Evolutionary conservation across 495 filamentous ascomycete genomes (phyloP).

Genomic region (Annulohypoxylon bovei): DNA sequence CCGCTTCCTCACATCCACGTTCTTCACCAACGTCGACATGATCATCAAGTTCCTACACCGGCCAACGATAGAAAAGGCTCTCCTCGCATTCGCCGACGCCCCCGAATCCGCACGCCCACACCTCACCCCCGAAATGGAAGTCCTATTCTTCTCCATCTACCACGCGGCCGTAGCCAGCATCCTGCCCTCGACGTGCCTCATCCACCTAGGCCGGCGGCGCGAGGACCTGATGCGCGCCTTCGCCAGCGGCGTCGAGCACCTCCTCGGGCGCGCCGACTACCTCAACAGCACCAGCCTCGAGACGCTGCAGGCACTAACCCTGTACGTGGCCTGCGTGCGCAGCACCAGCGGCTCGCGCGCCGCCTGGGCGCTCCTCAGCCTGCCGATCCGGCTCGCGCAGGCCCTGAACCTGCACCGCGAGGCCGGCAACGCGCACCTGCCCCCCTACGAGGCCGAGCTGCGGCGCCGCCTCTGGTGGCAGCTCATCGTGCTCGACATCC

Average conservation of each 20-base stretch:
- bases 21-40: slow-evolving; percentile 65
- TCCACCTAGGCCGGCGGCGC: slow-evolving; percentile 57
- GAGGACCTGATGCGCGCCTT: slow-evolving; percentile 56
- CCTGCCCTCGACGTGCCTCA: slow-evolving; percentile 52
- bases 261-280: slow-evolving; percentile 72
- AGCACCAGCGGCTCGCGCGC: slow-evolving; percentile 63
- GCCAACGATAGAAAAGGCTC: slow-evolving; percentile 53
- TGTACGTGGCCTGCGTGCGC: slow-evolving; percentile 66
- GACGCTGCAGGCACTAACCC: slow-evolving; percentile 75
- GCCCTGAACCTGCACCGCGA: slow-evolving; percentile 76
- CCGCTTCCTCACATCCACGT: slow-evolving; percentile 65
- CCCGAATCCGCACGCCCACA: slow-evolving; percentile 44
- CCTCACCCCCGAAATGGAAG: slow-evolving; percentile 54
- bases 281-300: slow-evolving; percentile 73
- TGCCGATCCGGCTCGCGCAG: slow-evolving; percentile 76
- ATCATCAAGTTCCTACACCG: slow-evolving; percentile 63
- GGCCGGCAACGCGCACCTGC: slow-evolving; percentile 57
- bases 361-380: slow-evolving; percentile 66
- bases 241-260: slow-evolving; percentile 71
- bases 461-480: slow-evolving; percentile 82
- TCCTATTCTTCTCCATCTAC: slow-evolving; percentile 70
- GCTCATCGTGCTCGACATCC: slow-evolving; percentile 74
- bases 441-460: slow-evolving; percentile 77
- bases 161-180: slow-evolving; percentile 67
- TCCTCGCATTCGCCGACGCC: slow-evolving; percentile 51